Evolutionary conservation across 23 red algal genomes (phyloP).

Genomic region (Gracilaria caudata): DNA sequence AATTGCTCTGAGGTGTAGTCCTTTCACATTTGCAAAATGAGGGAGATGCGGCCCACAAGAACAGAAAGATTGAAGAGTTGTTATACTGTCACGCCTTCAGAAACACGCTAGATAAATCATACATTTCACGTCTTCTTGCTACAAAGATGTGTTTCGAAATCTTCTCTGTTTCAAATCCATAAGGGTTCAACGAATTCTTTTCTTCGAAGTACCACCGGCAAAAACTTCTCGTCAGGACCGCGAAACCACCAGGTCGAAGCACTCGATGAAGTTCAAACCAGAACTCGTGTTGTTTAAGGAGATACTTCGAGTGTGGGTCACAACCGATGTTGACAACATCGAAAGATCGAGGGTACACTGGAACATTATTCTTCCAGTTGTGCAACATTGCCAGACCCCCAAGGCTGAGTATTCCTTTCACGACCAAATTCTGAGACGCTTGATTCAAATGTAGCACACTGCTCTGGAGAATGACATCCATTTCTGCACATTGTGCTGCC

Average conservation of each 20-base stretch:
- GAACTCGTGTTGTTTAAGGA: constrained; percentile 1
- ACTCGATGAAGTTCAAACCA: constrained; percentile 48
- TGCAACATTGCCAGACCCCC: constrained; percentile 48
- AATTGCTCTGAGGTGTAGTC: too few relatives aligned
- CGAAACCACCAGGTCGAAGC: constrained; percentile 27
- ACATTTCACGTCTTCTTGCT: background rate
- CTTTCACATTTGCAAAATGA: too few relatives aligned
- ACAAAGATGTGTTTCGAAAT: background rate
- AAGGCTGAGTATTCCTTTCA: constrained; percentile 17
- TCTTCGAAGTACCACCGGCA: constrained; percentile 1
- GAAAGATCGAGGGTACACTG: constrained; percentile 38
- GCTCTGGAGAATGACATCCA: background rate
- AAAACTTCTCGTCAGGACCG: constrained; percentile 10
- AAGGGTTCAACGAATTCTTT: background rate
- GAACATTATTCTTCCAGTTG: constrained; percentile 29
- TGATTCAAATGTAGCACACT: constrained; percentile 23
- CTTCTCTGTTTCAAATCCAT: constrained; percentile 2
- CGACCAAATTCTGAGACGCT: constrained; percentile 4
- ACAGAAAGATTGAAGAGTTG: too few relatives aligned
- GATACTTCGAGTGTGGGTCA: background rate
- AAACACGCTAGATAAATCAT: background rate
- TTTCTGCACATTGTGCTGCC: background rate
- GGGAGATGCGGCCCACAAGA: too few relatives aligned
- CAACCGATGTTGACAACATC: constrained; percentile 31
- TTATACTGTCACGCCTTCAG: too few relatives aligned